These are phyloP conservation scores for Przewalskia tangutica DNA, from an alignment of 257 asterid species.

Conservation along the genomic window DNA sequence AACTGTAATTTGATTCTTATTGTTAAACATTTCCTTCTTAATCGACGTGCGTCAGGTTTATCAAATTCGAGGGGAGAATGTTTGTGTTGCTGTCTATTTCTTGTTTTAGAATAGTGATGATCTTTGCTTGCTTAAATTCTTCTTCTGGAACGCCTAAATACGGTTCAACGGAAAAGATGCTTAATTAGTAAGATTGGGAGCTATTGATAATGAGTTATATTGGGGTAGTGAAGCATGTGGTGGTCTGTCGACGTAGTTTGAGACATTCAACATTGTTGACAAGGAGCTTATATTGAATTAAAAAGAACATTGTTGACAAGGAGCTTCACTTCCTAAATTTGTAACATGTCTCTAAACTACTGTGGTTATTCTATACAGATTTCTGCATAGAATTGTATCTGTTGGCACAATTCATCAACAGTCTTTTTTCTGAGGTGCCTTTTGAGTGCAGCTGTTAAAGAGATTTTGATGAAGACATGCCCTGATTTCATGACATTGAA, in stretches of 20 bases:
- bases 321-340: not conserved
- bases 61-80: not conserved
- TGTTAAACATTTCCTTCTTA: not conserved
- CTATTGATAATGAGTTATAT: not conserved
- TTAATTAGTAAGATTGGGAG: not conserved
- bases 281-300: too few species aligned
- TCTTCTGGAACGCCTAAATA: not conserved
- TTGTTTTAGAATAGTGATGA: not conserved
- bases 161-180: not conserved
- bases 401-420: not conserved
- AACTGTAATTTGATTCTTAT: not conserved
- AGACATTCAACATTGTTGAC: too few species aligned
- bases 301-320: too few species aligned
- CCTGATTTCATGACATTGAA: not conserved
- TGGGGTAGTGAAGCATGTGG: too few species aligned
- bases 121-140: not conserved
- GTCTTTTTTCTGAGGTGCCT: not conserved
- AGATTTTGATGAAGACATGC: not conserved
- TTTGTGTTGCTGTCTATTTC: not conserved
- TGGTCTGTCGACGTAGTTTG: too few species aligned
- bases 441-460: not conserved
- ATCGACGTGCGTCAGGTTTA: not conserved
- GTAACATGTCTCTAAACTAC: not conserved
- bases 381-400: not conserved
- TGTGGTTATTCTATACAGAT: not conserved